These are phyloP conservation scores for Halophytophthora batemanensis DNA, from an alignment of 352 stramenopile species.

Conservation along the genomic window DNA sequence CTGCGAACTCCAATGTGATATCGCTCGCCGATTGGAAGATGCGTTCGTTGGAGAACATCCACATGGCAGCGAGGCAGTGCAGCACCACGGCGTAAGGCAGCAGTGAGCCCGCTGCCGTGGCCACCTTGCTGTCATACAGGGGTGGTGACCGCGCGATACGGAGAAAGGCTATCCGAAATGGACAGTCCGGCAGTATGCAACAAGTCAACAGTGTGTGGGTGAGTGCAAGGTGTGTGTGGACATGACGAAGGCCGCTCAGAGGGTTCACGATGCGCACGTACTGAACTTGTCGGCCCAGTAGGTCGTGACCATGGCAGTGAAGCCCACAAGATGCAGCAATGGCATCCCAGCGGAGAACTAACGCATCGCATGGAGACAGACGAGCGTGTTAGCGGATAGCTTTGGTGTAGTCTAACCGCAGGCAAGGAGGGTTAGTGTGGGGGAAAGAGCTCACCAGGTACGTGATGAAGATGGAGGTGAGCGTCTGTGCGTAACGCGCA, in stretches of 20 bases:
- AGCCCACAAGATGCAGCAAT: constrained; percentile 69
- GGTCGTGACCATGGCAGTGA: constrained; percentile 69
- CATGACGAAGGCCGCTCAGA: background rate
- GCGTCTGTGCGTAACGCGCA: constrained; percentile 64
- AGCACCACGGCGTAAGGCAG: constrained; percentile 75
- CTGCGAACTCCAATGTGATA: background rate
- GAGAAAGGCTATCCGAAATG: constrained; percentile 39
- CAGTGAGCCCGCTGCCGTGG: constrained; percentile 45
- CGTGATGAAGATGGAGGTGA: constrained; percentile 80
- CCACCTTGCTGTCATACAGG: constrained; percentile 70
- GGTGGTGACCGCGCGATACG: constrained; percentile 66
- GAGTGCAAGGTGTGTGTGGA: background rate
- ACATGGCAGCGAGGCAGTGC: constrained; percentile 73
- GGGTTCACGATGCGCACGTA: constrained; percentile 22
- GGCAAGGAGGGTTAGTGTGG: background rate
- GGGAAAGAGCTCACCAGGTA: constrained; percentile 47
- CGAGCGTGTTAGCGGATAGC: background rate
- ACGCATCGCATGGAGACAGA: background rate
- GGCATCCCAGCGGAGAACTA: constrained; percentile 84
- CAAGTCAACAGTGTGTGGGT: background rate
- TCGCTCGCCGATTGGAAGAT: constrained; percentile 70
- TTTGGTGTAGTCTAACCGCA: background rate
- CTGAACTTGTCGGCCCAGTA: constrained; percentile 89
- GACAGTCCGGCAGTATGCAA: constrained; percentile 13
- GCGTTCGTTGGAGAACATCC: constrained; percentile 86